Evolutionary conservation across 202 grass and related monocot genomes (phyloP).

Genomic region (Bolboschoenoplectus hybrid): DNA sequence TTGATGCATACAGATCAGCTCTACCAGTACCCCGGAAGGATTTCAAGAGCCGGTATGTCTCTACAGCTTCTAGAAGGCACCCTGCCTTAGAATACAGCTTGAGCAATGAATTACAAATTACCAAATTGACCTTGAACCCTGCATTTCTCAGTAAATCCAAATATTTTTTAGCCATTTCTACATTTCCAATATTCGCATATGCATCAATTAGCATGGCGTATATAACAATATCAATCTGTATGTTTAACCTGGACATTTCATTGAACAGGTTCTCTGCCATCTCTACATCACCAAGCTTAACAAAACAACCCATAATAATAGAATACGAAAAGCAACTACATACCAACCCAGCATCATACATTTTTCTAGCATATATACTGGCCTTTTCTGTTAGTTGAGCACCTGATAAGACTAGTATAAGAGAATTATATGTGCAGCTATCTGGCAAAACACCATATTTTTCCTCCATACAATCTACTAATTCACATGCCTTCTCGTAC

Average conservation of each 20-base stretch:
- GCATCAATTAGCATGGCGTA: slow-evolving; percentile 88
- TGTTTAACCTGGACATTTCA: slow-evolving; percentile 68
- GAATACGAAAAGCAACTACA: slow-evolving; percentile 66
- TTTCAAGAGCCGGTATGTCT: slow-evolving; percentile 66
- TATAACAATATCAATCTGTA: slow-evolving; percentile 61
- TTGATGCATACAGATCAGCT: slow-evolving; percentile 72
- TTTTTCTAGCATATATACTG: slow-evolving; percentile 74
- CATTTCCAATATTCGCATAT: slow-evolving; percentile 72
- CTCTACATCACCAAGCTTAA: slow-evolving; percentile 54
- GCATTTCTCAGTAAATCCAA: slow-evolving; percentile 73
- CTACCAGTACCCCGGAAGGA: slow-evolving; percentile 48
- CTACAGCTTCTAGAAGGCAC: slow-evolving; percentile 67
- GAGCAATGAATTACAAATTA: slow-evolving; percentile 76
- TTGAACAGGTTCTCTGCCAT: slow-evolving; percentile 69
- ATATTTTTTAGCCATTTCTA: slow-evolving; percentile 66
- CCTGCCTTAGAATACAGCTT: slow-evolving; percentile 82
- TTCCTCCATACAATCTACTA: slow-evolving; percentile 71
- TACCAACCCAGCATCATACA: slow-evolving; percentile 58
- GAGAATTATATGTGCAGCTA: slow-evolving; percentile 75
- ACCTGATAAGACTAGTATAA: slow-evolving; percentile 66
- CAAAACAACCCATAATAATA: slow-evolving; percentile 65
- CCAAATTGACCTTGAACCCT: slow-evolving; percentile 58
- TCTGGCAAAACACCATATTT: slow-evolving; percentile 72
- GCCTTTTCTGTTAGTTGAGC: slow-evolving; percentile 63
- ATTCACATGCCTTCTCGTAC: slow-evolving; percentile 64